phyloP scores from a whole-genome alignment of 169 alveolate species.

The Eimeria acervulina region DNA sequence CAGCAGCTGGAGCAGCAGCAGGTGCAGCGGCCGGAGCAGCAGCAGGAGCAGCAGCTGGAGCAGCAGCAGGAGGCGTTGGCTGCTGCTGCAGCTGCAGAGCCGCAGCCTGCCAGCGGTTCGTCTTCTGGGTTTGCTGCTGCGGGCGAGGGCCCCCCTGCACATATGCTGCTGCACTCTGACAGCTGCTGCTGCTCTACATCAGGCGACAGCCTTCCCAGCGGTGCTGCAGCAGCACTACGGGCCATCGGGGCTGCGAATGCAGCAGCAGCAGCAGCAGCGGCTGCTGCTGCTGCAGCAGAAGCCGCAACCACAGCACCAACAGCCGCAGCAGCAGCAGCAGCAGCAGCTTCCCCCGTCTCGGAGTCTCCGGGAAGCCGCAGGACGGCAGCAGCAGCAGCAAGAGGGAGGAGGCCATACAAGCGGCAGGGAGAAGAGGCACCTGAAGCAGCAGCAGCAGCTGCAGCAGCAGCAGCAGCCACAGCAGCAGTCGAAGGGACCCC shows the following conservation, averaged over 20 bases:
- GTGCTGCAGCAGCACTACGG: slow-evolving; percentile 35
- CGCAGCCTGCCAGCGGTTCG: no score
- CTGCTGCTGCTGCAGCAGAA: not conserved
- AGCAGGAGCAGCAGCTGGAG: not conserved
- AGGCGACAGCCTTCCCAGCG: slow-evolving; percentile 19
- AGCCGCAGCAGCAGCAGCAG: slow-evolving; percentile 17
- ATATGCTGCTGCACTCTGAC: no score
- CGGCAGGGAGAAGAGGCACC: not conserved
- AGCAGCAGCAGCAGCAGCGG: slow-evolving; percentile 34
- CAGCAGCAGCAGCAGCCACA: slow-evolving; percentile 63
- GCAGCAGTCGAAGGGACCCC: not conserved
- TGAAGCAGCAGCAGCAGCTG: slow-evolving; percentile 9
- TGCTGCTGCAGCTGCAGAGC: slow-evolving; percentile 2
- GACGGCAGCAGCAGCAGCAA: not conserved
- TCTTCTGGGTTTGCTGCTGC: not conserved
- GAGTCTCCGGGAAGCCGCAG: not conserved
- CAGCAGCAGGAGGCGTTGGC: not conserved
- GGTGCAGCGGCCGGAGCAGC: not conserved
- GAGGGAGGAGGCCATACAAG: not conserved
- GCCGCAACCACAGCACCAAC: no score
- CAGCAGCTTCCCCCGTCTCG: not conserved
- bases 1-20: not conserved
- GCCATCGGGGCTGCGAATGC: slow-evolving; percentile 13
- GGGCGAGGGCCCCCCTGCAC: not conserved
- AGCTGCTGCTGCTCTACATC: not conserved